These are phyloP conservation scores for Fonsecaea pugnacius DNA, from an alignment of 2,329 filamentous ascomycete genomes.

Conservation along the genomic window DNA sequence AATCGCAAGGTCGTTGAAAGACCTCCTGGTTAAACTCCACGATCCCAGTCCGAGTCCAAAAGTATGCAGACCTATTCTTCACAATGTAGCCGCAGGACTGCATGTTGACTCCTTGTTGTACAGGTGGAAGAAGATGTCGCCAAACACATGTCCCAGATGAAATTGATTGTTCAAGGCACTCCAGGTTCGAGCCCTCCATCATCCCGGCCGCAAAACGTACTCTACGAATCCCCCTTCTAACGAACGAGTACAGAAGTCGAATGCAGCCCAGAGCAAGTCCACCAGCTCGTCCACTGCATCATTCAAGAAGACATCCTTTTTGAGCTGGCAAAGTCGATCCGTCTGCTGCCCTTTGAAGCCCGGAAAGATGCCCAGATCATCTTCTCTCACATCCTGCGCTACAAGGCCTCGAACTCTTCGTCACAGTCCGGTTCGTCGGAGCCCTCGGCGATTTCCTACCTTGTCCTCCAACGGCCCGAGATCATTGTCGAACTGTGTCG, in stretches of 20 bases:
- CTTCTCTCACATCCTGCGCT: conserved; percentile 92
- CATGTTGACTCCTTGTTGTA: conserved; percentile 6
- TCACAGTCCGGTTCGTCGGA: conserved; percentile 59
- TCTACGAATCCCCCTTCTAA: conserved; percentile 10
- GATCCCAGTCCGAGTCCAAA: conserved; percentile 61
- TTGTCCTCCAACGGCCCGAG: conserved; percentile 82
- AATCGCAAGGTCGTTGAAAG: conserved; percentile 66
- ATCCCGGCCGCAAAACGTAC: conserved; percentile 22
- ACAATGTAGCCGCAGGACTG: conserved; percentile 13
- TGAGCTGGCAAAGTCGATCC: conserved; percentile 78
- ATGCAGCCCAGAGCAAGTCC: conserved; percentile 82
- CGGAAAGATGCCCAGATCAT: conserved; percentile 95
- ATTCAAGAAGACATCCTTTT: conserved; percentile 89
- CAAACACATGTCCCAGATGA: conserved; percentile 86
- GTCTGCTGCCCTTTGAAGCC: conserved; percentile 89
- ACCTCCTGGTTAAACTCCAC: conserved; percentile 65
- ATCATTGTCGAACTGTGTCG: conserved; percentile 86
- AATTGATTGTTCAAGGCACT: conserved; percentile 88
- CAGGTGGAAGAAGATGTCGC: conserved; percentile 49
- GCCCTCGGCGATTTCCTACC: conserved; percentile 83
- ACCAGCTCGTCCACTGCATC: conserved; percentile 79
- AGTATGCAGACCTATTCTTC: conserved; percentile 45
- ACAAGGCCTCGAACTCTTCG: conserved; percentile 71
- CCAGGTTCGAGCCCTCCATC: conserved; percentile 65
- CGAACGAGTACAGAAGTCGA: conserved; percentile 69